Conservation (phyloP, 495 filamentous ascomycete genomes). For the Ramalina intermedia region DNA sequence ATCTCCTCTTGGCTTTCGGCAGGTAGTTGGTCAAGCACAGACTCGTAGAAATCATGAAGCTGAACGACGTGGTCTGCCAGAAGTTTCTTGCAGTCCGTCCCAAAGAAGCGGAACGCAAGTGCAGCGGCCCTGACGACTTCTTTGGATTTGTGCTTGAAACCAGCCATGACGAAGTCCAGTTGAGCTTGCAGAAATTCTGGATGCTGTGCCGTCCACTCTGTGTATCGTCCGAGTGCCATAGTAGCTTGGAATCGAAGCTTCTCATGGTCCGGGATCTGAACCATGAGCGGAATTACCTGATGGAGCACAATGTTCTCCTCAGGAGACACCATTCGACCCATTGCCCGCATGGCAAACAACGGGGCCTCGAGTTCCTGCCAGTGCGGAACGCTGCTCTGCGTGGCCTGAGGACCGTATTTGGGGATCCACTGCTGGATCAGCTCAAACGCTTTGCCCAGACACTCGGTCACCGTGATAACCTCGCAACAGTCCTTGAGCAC, state of each 20-base stretch:
- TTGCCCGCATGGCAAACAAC: constrained; percentile 85
- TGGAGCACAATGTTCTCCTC: constrained; percentile 76
- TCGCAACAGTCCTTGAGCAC: constrained; percentile 95
- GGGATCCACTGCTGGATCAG: constrained; percentile 78
- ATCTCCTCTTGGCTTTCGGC: constrained; percentile 82
- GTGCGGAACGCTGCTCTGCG: constrained; percentile 61
- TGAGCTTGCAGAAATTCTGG: constrained; percentile 83
- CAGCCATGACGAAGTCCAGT: constrained; percentile 83
- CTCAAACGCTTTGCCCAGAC: constrained; percentile 71
- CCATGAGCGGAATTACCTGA: constrained; percentile 79
- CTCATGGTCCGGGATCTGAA: constrained; percentile 89
- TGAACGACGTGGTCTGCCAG: constrained; percentile 66
- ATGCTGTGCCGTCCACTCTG: constrained; percentile 92
- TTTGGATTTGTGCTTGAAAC: constrained; percentile 69
- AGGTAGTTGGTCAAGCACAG: constrained; percentile 70
- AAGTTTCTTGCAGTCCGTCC: constrained; percentile 78
- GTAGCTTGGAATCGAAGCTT: constrained; percentile 94
- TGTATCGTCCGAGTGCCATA: constrained; percentile 92
- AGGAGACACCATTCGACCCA: constrained; percentile 91
- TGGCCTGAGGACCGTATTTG: constrained; percentile 62
- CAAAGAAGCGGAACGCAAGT: constrained; percentile 92
- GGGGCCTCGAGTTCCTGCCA: constrained; percentile 96
- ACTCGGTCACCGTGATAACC: constrained; percentile 83
- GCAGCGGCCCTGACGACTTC: constrained; percentile 87
- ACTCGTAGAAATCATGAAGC: constrained; percentile 82